Base-by-base conservation (phyloP, 2,329 filamentous ascomycete species). In the Fusarium pseudograminearum region DNA sequence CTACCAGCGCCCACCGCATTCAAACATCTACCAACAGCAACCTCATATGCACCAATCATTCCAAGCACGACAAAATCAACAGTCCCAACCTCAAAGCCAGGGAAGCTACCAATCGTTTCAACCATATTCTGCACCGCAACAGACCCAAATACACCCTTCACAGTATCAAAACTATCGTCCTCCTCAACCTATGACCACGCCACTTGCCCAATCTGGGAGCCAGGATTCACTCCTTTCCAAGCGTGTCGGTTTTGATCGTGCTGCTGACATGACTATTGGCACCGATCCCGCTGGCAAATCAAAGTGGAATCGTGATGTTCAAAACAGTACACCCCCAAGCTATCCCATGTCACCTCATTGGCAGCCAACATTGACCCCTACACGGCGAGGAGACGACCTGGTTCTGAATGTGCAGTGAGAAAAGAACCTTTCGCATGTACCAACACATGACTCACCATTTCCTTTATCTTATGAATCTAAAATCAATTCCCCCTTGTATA, bases 361-460 rank as follows among this genome's bases (percentile, higher is more conserved):
- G 78, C 53, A 89, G 70, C 90, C 90, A 5, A 86, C 84, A 69
- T 74, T 93, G 72, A 93, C 90, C 46, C 91, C 91, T 4, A 89
- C 88, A 59, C 81, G 89, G 64, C 83, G 88, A 50, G 90, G 91
- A 0, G 87, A 90, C 28, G 89, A 92, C 75, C 74, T 93, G 62
- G 90, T 86, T 69, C 74, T 89, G 70, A 85, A 85, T 69, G 86
- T 89, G 65, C 82, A 84, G 64, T 88, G 65, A 71, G 24, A 50
- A 53, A 33, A 56, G 24, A 44, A 57, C 18, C 7, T 34, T 16
- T 22, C 44, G 12, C 20, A 18, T 51, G 40, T 46, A 57, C 55
- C 33, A 38, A 47, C 50, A 54, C 48, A 61, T 61, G 53, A 24
- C 33, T 46, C 51, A 42, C 53, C 31, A 48, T 40, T 63, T 61